Evolutionary conservation across 768 basidiomycete genomes (phyloP).

Genomic region (Russula lepida): DNA sequence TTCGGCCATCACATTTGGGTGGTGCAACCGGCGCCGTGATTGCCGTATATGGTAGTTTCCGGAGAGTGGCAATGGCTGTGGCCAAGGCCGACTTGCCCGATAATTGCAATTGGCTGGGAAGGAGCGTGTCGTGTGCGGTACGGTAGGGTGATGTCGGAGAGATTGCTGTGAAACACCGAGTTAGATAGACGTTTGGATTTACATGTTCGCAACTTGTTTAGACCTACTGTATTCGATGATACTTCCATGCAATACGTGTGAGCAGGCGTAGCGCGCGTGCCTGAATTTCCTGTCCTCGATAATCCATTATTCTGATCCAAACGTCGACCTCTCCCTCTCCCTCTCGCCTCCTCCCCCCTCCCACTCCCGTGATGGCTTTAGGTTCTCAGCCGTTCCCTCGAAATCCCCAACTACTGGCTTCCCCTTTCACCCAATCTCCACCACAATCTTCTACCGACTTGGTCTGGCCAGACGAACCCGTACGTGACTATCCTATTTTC

Average conservation of each 20-base stretch:
- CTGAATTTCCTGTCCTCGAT: slow-evolving; percentile 1
- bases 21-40: background rate
- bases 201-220: too few relatives aligned
- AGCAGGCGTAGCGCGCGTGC: background rate
- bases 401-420: background rate
- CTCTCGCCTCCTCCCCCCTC: too few relatives aligned
- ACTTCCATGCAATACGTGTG: background rate
- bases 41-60: background rate
- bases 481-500: slow-evolving; percentile 3
- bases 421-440: slow-evolving; percentile 8
- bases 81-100: background rate
- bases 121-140: too few relatives aligned
- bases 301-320: slow-evolving; percentile 9
- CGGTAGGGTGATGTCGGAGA: too few relatives aligned
- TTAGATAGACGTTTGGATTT: background rate
- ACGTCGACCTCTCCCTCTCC: background rate
- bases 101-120: too few relatives aligned
- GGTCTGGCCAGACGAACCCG: slow-evolving; percentile 19
- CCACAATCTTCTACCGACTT: slow-evolving; percentile 3
- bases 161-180: background rate
- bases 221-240: background rate
- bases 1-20: background rate
- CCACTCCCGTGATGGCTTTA: slow-evolving; percentile 3
- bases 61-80: background rate
- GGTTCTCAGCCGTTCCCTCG: slow-evolving; percentile 13